A percentile compares a stretch with the other conserved stretches of the same genome.
Evolutionary conservation across 2,329 filamentous ascomycete species (phyloP).

Genomic region (Lecanosticta acicola): DNA sequence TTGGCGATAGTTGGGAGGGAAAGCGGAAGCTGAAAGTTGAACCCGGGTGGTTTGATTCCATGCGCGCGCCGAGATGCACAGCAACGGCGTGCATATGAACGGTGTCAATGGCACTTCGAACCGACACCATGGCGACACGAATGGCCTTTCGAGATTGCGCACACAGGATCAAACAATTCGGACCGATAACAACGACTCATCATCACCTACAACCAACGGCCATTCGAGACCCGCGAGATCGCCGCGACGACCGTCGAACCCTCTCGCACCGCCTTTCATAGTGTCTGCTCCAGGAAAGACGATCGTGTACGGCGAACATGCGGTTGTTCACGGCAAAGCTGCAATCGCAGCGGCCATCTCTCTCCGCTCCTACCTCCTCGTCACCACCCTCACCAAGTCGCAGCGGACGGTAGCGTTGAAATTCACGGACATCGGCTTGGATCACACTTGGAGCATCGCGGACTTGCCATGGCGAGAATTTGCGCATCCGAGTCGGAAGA

Average conservation of each 20-base stretch:
- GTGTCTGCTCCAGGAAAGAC: constrained; percentile 97
- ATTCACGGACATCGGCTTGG: constrained; percentile 84
- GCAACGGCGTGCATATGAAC: constrained; percentile 1
- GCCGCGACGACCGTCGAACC: constrained; percentile 40
- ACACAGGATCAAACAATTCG: neutral
- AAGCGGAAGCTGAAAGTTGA: no score
- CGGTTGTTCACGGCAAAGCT: constrained; percentile 94
- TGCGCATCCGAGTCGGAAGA: constrained; percentile 76
- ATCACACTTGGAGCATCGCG: constrained; percentile 92
- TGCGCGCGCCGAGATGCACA: no score
- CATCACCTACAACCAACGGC: constrained; percentile 3
- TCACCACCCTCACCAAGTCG: constrained; percentile 89
- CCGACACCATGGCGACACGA: neutral
- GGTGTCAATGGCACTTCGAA: neutral
- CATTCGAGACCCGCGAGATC: constrained; percentile 2
- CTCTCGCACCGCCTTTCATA: constrained; percentile 85
- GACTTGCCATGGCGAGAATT: constrained; percentile 83
- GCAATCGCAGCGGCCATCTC: constrained; percentile 94
- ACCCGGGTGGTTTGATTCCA: no score
- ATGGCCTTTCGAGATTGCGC: neutral
- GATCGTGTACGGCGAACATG: constrained; percentile 96
- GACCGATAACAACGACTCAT: neutral
- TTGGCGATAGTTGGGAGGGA: no score
- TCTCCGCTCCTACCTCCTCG: constrained; percentile 90
- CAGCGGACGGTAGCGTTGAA: constrained; percentile 79